phyloP scores from a whole-genome alignment of 352 stramenopile genomes.

The Pythium sukuiense region DNA sequence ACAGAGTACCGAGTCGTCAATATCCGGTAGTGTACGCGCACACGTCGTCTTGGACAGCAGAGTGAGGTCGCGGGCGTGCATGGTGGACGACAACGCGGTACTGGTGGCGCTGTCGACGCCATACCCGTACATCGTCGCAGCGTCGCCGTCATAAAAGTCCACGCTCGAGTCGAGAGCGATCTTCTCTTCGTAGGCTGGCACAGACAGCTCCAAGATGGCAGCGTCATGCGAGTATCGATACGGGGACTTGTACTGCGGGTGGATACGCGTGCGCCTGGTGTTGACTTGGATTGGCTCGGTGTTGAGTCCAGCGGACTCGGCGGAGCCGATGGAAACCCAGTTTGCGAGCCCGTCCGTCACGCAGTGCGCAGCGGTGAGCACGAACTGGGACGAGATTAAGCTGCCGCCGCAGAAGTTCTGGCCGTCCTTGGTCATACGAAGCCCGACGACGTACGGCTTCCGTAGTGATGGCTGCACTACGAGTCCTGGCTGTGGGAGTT shows the following conservation, averaged over 20 bases:
- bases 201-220: slow-evolving; percentile 34
- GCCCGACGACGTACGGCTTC: slow-evolving; percentile 25
- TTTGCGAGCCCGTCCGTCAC: slow-evolving; percentile 31
- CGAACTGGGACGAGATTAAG: slow-evolving; percentile 38
- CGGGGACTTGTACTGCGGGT: slow-evolving; percentile 29
- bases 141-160: slow-evolving; percentile 25
- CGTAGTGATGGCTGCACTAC: neutral
- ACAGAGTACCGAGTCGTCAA: slow-evolving; percentile 35
- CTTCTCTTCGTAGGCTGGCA: slow-evolving; percentile 26
- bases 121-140: slow-evolving; percentile 37
- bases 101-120: slow-evolving; percentile 21
- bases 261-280: slow-evolving; percentile 22
- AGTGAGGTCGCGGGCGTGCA: slow-evolving; percentile 29
- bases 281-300: slow-evolving; percentile 33
- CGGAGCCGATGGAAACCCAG: slow-evolving; percentile 34
- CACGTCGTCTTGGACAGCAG: slow-evolving; percentile 28
- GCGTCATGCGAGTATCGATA: slow-evolving; percentile 34
- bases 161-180: slow-evolving; percentile 26
- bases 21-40: slow-evolving; percentile 21
- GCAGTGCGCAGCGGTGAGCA: slow-evolving; percentile 50
- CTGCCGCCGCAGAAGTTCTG: slow-evolving; percentile 45
- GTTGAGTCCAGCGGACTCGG: slow-evolving; percentile 21
- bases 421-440: slow-evolving; percentile 29
- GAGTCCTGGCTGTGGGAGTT: neutral
- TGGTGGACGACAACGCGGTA: slow-evolving; percentile 19